These are phyloP conservation scores for Ogataea chonburiensis DNA, from an alignment of 805 yeast genomes.

Conservation along the genomic window DNA sequence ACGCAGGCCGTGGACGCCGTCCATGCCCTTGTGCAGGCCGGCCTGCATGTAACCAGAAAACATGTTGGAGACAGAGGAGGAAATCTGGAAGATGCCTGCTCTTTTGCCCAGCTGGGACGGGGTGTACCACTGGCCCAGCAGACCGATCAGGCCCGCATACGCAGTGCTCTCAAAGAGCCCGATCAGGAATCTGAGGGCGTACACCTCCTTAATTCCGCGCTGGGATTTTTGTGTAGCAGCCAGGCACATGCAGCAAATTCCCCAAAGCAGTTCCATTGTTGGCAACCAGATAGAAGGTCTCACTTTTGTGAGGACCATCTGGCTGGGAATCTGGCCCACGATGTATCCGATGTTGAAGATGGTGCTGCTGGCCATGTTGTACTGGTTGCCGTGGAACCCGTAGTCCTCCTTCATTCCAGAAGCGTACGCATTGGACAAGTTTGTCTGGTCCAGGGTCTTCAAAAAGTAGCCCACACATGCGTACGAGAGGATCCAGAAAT, in stretches of 20 bases:
- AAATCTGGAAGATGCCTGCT: conserved; percentile 57
- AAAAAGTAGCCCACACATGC: conserved; percentile 29
- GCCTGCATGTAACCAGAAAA: conserved; percentile 63
- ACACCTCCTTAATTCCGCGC: conserved; percentile 37
- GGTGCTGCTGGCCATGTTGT: conserved; percentile 15
- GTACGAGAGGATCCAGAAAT: conserved; percentile 23
- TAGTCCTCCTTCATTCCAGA: conserved; percentile 58
- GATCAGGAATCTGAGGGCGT: conserved; percentile 56
- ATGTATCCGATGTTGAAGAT: conserved; percentile 45
- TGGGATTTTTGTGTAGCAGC: conserved; percentile 39
- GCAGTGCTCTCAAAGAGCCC: conserved; percentile 56
- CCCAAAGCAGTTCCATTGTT: conserved; percentile 59
- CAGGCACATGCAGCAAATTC: conserved; percentile 50
- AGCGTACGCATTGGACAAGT: conserved; percentile 56
- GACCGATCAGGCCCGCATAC: conserved; percentile 39
- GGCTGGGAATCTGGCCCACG: conserved; percentile 59
- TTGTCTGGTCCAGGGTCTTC: conserved; percentile 56
- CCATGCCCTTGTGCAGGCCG: conserved; percentile 44
- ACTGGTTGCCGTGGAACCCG: conserved; percentile 16
- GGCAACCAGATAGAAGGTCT: conserved; percentile 53
- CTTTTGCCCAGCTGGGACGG: conserved; percentile 56
- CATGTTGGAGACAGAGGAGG: conserved; percentile 59
- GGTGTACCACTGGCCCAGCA: conserved; percentile 54
- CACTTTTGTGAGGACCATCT: conserved; percentile 38
- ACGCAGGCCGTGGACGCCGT: conserved; percentile 49